Evolutionary conservation across 2,329 filamentous ascomycete species (phyloP).

Genomic region (Microcyclospora pomicola): DNA sequence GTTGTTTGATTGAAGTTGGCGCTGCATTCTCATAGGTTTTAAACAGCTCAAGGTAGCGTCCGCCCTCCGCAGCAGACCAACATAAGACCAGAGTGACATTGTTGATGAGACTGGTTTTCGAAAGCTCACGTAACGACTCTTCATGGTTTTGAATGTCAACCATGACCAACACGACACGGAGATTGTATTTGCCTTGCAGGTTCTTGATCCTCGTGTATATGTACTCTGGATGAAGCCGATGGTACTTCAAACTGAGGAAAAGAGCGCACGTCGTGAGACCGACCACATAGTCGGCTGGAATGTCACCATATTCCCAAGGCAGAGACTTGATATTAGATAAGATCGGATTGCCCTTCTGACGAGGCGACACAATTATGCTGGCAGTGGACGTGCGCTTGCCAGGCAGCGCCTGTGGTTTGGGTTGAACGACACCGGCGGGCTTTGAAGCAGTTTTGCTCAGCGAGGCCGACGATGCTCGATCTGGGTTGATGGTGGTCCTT

Average conservation of each 20-base stretch:
- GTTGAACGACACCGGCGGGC: constrained; percentile 40
- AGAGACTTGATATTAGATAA: constrained; percentile 67
- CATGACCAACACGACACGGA: constrained; percentile 77
- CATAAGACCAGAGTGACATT: constrained; percentile 84
- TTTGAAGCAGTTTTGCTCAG: constrained; percentile 1
- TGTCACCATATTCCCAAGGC: constrained; percentile 94
- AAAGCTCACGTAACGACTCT: constrained; percentile 73
- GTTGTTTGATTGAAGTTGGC: constrained; percentile 65
- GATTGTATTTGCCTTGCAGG: constrained; percentile 70
- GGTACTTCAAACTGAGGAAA: constrained; percentile 91
- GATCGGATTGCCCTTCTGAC: constrained; percentile 91
- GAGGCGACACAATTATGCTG: constrained; percentile 75
- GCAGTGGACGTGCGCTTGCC: constrained; percentile 48
- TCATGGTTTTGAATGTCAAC: constrained; percentile 94
- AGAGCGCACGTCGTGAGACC: constrained; percentile 79
- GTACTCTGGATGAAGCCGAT: constrained; percentile 93
- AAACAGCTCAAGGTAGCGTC: constrained; percentile 84
- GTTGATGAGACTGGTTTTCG: constrained; percentile 84
- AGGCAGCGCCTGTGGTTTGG: constrained; percentile 73
- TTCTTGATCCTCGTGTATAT: constrained; percentile 85
- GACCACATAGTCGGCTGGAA: constrained; percentile 85
- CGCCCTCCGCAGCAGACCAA: constrained; percentile 89
- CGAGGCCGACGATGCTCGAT: constrained; percentile 18
- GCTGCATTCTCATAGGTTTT: constrained; percentile 89
- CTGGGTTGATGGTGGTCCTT: constrained; percentile 18